These are phyloP conservation scores for Trametes meyenii DNA, from an alignment of 768 basidiomycete genomes.

Conservation along the genomic window DNA sequence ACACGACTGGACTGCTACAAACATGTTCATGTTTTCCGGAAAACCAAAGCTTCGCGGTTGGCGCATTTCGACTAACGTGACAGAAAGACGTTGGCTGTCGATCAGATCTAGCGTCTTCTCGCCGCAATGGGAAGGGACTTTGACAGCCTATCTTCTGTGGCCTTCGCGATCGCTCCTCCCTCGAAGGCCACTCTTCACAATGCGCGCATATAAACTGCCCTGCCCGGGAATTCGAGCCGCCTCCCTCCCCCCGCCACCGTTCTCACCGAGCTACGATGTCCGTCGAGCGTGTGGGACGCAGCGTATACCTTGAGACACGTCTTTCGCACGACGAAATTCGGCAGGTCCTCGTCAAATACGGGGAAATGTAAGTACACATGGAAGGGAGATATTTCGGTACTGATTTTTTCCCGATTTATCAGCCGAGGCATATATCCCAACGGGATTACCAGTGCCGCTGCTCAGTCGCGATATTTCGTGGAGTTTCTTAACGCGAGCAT, in stretches of 20 bases:
- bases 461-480: constrained; percentile 20
- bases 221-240: neutral
- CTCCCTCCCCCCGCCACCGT: constrained; percentile 25
- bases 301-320: constrained; percentile 33
- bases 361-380: constrained; percentile 26
- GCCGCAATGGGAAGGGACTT: constrained; percentile 4
- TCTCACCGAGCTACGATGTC: constrained; percentile 31
- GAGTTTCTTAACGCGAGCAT: constrained; percentile 26
- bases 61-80: neutral
- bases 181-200: constrained; percentile 6
- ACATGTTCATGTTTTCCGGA: neutral
- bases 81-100: neutral
- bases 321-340: constrained; percentile 27
- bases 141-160: neutral
- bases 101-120: neutral
- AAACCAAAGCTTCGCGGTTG: neutral
- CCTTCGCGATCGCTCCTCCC: neutral
- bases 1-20: no score
- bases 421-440: constrained; percentile 18
- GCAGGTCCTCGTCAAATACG: constrained; percentile 18
- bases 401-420: neutral
- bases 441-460: neutral
- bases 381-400: neutral
- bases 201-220: constrained; percentile 1
- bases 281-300: constrained; percentile 36